Evolutionary conservation across 1,284 basidiomycete species (phyloP).

Genomic region (Malassezia obtusa): DNA sequence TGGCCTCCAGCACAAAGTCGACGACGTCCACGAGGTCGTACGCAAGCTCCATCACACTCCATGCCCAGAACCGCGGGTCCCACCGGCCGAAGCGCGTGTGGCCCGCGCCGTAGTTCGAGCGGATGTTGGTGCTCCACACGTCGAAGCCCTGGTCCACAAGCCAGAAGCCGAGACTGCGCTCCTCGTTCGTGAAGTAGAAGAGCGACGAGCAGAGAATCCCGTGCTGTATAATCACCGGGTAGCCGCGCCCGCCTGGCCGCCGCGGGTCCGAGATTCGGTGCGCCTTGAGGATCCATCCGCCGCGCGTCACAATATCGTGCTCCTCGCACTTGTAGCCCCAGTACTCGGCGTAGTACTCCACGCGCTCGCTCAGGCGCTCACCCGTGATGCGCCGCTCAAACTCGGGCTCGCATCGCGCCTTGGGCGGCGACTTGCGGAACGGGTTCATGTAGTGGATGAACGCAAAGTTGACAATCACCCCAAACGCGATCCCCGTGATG

Average conservation of each 20-base stretch:
- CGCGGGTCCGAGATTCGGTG: slow-evolving; percentile 46
- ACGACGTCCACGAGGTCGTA: slow-evolving; percentile 42
- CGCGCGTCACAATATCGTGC: slow-evolving; percentile 43
- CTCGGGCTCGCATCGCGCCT: slow-evolving; percentile 37
- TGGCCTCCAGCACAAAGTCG: slow-evolving; percentile 39
- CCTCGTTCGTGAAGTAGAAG: slow-evolving; percentile 42
- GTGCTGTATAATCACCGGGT: slow-evolving; percentile 46
- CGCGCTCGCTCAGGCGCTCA: slow-evolving; percentile 36
- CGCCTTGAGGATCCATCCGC: slow-evolving; percentile 46
- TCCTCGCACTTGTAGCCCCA: slow-evolving; percentile 49
- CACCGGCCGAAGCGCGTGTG: slow-evolving; percentile 38
- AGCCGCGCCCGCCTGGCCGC: slow-evolving; percentile 30
- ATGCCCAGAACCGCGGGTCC: slow-evolving; percentile 48
- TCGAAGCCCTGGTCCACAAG: slow-evolving; percentile 47
- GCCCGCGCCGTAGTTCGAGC: slow-evolving; percentile 42
- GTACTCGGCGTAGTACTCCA: slow-evolving; percentile 45
- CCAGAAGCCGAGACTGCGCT: slow-evolving; percentile 46
- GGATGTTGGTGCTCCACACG: slow-evolving; percentile 47
- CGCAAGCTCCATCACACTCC: slow-evolving; percentile 45
- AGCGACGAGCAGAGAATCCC: slow-evolving; percentile 47
- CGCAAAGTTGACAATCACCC: slow-evolving; percentile 27
- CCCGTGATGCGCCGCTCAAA: slow-evolving; percentile 46
- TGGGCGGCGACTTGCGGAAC: slow-evolving; percentile 32
- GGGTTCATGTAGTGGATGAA: slow-evolving; percentile 41
- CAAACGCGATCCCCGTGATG: slow-evolving; percentile 23